phyloP scores from a whole-genome alignment of 371 early-diverging fungal genomes.

The Lichtheimia ornata region DNA sequence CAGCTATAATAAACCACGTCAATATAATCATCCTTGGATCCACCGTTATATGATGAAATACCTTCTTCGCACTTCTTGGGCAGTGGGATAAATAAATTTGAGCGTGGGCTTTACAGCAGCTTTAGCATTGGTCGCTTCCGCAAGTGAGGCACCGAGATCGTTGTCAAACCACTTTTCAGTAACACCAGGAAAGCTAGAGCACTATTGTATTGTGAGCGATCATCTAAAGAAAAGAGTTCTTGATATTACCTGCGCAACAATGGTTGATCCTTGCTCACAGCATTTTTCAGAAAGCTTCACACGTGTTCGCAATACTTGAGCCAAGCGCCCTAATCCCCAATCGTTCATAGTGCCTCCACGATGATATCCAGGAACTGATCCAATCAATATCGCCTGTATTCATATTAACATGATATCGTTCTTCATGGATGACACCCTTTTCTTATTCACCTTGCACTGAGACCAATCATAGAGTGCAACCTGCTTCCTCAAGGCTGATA shows the following conservation, averaged over 20 bases:
- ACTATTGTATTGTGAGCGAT: conserved; percentile 27
- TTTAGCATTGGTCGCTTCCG: conserved; percentile 11
- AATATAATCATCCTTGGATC: too few relatives aligned
- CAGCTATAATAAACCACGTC: conserved; percentile 3
- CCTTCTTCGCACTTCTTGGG: conserved; percentile 61
- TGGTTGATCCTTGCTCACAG: conserved; percentile 22
- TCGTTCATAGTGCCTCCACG: conserved; percentile 21
- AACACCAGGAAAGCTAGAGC: conserved; percentile 62
- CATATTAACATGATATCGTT: not conserved
- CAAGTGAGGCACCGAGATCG: conserved; percentile 23
- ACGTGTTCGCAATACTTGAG: conserved; percentile 34
- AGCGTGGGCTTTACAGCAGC: conserved; percentile 12
- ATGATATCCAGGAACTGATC: conserved; percentile 30
- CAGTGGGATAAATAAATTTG: conserved; percentile 61
- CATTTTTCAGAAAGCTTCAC: conserved; percentile 30
- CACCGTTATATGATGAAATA: conserved; percentile 9
- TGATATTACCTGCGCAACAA: conserved; percentile 45
- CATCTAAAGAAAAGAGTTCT: not conserved
- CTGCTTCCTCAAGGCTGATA: conserved; percentile 20
- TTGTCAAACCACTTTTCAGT: conserved; percentile 45
- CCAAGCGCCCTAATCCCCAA: conserved; percentile 58
- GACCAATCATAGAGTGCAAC: conserved; percentile 54
- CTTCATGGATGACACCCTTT: too few relatives aligned
- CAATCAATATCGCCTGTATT: conserved; percentile 23
- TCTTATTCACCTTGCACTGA: conserved; percentile 24